Percentiles rank a stretch among this genome's conserved stretches.
Conservation (phyloP, 805 yeast species). For the Maudiozyma serrabonitensis region DNA sequence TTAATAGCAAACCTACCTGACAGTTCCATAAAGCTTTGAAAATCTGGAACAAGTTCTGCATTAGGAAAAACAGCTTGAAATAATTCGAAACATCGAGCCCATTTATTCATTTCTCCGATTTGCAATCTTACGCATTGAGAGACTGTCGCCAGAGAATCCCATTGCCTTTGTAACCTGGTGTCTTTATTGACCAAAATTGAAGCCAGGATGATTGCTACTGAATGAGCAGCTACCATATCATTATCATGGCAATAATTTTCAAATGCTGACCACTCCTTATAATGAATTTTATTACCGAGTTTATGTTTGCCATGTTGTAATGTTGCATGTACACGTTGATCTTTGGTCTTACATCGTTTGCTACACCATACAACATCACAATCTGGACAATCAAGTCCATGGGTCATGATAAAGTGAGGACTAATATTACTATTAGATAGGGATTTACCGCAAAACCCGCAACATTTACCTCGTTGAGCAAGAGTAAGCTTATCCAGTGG, state of each 20-base stretch:
- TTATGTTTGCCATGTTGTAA: constrained; percentile 44
- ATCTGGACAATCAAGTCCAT: constrained; percentile 54
- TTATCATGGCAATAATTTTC: constrained; percentile 54
- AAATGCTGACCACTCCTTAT: constrained; percentile 26
- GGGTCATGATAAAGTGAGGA: constrained; percentile 25
- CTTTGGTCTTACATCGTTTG: constrained; percentile 44
- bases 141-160: constrained; percentile 57
- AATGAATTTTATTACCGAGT: constrained; percentile 3
- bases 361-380: constrained; percentile 70
- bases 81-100: constrained; percentile 37
- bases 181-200: constrained; percentile 20
- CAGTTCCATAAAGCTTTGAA: constrained; percentile 50
- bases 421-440: constrained; percentile 23
- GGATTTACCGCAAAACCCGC: constrained; percentile 61
- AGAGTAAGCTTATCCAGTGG: constrained; percentile 56
- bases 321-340: constrained; percentile 39
- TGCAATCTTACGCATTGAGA: constrained; percentile 54
- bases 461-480: constrained; percentile 53
- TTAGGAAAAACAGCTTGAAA: constrained; percentile 41
- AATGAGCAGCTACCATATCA: constrained; percentile 60
- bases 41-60: constrained; percentile 17
- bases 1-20: constrained; percentile 70
- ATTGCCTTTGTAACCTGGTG: constrained; percentile 36
- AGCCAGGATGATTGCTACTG: constrained; percentile 50
- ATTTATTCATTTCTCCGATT: constrained; percentile 37